These are phyloP conservation scores for Solanum chmielewskii DNA, from an alignment of 257 asterid species.

Conservation along the genomic window DNA sequence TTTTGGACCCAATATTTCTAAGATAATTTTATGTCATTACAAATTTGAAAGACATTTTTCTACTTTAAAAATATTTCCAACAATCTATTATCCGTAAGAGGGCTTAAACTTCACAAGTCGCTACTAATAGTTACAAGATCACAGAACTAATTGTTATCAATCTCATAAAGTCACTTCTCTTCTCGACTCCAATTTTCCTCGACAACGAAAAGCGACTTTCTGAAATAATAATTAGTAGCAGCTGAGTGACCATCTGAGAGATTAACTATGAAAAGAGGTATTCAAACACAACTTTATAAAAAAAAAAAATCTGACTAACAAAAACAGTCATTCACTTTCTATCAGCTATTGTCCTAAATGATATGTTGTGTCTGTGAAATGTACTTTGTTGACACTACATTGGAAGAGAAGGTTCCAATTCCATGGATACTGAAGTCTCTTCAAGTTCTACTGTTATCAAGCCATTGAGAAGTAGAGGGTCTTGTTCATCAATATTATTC, in stretches of 20 bases:
- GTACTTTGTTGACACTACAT: background rate
- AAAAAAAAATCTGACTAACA: background rate
- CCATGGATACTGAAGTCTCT: slow-evolving; percentile 30
- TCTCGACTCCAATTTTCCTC: no score
- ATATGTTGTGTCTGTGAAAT: background rate
- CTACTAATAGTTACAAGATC: background rate
- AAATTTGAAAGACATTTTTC: no score
- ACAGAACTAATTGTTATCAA: no score
- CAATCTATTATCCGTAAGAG: background rate
- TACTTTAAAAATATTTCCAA: background rate
- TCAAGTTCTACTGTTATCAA: slow-evolving; percentile 25
- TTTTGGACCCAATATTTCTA: background rate
- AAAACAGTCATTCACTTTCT: background rate
- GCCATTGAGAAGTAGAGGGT: slow-evolving; percentile 33
- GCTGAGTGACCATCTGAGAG: background rate
- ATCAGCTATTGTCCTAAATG: background rate
- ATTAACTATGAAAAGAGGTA: background rate
- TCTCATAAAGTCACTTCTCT: no score
- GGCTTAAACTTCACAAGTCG: background rate
- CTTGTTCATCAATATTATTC: slow-evolving; percentile 28
- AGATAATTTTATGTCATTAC: no score
- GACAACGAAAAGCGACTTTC: no score
- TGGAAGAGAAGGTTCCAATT: background rate
- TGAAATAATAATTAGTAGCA: no score
- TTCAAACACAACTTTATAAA: background rate